Conservation (phyloP, 768 basidiomycete genomes). For the Udeniomyces megalosporus region DNA sequence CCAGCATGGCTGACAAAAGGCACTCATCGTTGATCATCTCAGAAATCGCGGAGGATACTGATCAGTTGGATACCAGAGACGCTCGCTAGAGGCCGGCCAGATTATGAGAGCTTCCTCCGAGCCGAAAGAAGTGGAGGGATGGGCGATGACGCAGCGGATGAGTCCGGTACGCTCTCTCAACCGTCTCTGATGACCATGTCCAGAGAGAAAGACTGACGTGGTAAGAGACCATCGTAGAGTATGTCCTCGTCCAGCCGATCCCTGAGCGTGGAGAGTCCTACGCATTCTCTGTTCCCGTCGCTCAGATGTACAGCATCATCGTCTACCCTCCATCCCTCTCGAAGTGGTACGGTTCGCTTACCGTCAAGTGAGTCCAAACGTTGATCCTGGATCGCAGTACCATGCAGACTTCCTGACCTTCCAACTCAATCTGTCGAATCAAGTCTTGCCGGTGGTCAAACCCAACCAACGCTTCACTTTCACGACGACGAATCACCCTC, state of each 20-base stretch:
- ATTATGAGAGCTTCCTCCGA: constrained; percentile 14
- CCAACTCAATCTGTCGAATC: neutral
- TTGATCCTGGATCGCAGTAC: neutral
- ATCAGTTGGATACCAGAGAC: constrained; percentile 11
- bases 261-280: constrained; percentile 33
- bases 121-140: neutral
- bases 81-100: neutral
- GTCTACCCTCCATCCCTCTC: constrained; percentile 48
- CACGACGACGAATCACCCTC: constrained; percentile 93
- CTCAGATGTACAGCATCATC: constrained; percentile 74
- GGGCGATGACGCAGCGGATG: neutral
- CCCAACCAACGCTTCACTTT: constrained; percentile 46
- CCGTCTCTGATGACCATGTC: too few species aligned
- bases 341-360: constrained; percentile 12
- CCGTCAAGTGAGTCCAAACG: constrained; percentile 13
- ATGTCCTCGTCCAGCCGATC: constrained; percentile 18
- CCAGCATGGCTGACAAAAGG: too few species aligned
- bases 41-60: constrained; percentile 5
- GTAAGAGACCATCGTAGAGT: too few species aligned
- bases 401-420: neutral
- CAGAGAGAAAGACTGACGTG: too few species aligned
- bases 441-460: constrained; percentile 9
- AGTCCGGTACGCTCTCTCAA: neutral
- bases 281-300: constrained; percentile 84
- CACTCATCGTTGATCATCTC: neutral